Evolutionary conservation across 2,329 filamentous ascomycete genomes (phyloP).

Genomic region (Exophiala spinifera): DNA sequence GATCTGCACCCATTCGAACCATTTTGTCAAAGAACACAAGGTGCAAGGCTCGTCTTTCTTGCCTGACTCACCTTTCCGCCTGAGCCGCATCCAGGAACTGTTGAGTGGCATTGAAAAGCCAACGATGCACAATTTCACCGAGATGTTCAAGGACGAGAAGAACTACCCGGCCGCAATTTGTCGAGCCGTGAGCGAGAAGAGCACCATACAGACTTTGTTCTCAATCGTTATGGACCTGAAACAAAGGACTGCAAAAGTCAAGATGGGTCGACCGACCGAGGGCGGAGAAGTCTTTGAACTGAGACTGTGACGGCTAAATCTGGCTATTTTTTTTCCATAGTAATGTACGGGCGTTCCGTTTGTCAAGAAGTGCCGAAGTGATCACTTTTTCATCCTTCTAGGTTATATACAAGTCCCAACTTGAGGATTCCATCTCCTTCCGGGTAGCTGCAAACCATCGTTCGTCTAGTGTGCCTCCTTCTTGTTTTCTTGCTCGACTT

Average conservation of each 20-base stretch:
- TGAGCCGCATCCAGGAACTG: constrained; percentile 34
- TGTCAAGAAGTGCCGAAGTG: constrained; percentile 4
- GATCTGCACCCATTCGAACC: constrained; percentile 46
- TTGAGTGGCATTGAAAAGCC: constrained; percentile 23
- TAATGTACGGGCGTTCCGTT: background rate
- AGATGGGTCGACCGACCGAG: constrained; percentile 35
- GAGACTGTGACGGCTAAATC: constrained; percentile 21
- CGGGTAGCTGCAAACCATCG: background rate
- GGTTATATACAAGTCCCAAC: constrained; percentile 21
- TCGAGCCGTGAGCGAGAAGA: constrained; percentile 32
- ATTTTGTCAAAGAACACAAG: constrained; percentile 36
- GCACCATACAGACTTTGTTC: constrained; percentile 36
- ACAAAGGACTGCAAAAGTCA: constrained; percentile 33
- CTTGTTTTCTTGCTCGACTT: constrained; percentile 49
- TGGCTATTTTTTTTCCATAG: background rate
- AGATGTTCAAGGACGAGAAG: constrained; percentile 36
- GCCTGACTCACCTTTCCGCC: constrained; percentile 31
- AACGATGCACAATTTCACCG: constrained; percentile 23
- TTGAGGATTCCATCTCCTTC: background rate
- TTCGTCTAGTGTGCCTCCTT: constrained; percentile 24
- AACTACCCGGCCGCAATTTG: constrained; percentile 37
- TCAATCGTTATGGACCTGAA: constrained; percentile 41
- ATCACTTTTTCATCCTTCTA: constrained; percentile 15
- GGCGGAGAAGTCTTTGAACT: constrained; percentile 32
- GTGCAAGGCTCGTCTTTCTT: constrained; percentile 19